Evolutionary conservation across 768 basidiomycete genomes (phyloP), one percentile per base, ranked within the genome.

Genomic region (Lactarius evosmus): DNA sequence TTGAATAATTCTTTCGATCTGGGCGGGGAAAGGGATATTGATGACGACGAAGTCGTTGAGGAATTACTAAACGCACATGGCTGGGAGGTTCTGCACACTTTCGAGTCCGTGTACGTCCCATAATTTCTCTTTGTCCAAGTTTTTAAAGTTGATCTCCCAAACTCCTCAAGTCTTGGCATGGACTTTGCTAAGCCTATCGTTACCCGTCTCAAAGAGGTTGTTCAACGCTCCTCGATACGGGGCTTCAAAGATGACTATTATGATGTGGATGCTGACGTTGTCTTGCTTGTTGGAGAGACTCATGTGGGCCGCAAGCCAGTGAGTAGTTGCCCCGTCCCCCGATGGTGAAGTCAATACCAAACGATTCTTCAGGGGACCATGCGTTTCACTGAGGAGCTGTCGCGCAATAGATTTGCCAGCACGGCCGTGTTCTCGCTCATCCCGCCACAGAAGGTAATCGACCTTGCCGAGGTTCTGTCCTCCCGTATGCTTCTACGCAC

Each of bases 151-250:
- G 51, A 4, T 14, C 22, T n/a, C 19, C 19, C 8, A 32, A 32
- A 34, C 7, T 9, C 22, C 51, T 59, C 58, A 60, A 80, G 79
- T 40, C 70, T 74, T 25, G 75, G 77, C 14, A 78, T 80, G 77
- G 80, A 80, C 25, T 75, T 66, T 65, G 74, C 78, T 38, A 79
- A 80, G 67, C 75, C 76, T n/a, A 75, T 80, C 36, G 75, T 77
- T 11, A 68, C 70, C 38, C 75, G 77, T 6, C 68, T 76, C 60
- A 72, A 63, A 41, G 74, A 77, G 67, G 74, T 77, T 58, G 74
- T 70, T 7, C 76, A 74, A 4, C 74, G 73, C 44, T 67, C 71
- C 49, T 71, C 73, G 1, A 72, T 81, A 62, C 74, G 74, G 22
- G 80, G 79, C 29, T 75, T 75, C 50, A 65, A 68, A 33, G 80